Evolutionary conservation across 2,329 filamentous ascomycete genomes (phyloP).

Genomic region (Penicillium frequentans): DNA sequence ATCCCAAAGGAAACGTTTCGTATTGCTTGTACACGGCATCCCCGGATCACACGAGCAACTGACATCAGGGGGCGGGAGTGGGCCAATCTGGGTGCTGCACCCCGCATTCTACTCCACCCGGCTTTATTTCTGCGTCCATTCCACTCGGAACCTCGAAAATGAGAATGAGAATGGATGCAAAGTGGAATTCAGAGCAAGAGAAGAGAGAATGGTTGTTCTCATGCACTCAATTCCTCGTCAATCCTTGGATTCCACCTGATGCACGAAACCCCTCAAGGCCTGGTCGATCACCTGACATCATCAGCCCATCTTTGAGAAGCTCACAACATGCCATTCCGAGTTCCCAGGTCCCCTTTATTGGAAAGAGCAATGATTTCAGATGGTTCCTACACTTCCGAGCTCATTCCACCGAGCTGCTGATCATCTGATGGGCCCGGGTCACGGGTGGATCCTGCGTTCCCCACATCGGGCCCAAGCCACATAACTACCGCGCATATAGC

Average conservation of each 20-base stretch:
- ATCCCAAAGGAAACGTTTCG: not conserved
- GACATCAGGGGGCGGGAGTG: constrained; percentile 26
- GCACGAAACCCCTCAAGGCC: not conserved
- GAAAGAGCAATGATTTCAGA: not conserved
- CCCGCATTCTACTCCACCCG: constrained; percentile 33
- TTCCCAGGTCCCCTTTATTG: not conserved
- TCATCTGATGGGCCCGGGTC: not conserved
- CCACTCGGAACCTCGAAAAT: not conserved
- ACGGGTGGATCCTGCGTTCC: not conserved
- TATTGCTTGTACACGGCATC: constrained; percentile 15
- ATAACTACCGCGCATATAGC: not conserved
- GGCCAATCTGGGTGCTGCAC: constrained; percentile 34
- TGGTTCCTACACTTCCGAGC: not conserved
- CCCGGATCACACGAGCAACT: constrained; percentile 34
- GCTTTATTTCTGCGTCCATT: constrained; percentile 10
- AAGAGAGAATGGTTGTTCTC: not conserved
- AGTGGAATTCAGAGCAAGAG: no score
- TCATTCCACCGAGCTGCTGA: not conserved
- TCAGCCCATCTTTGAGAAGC: constrained; percentile 1
- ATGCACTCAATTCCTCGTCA: not conserved
- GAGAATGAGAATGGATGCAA: no score
- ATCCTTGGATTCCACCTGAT: not conserved
- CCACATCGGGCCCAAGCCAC: not conserved
- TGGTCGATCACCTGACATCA: constrained; percentile 11
- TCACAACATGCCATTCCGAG: not conserved